Conservation (phyloP, 2,329 filamentous ascomycete species). For the Meredithiella fracta region DNA sequence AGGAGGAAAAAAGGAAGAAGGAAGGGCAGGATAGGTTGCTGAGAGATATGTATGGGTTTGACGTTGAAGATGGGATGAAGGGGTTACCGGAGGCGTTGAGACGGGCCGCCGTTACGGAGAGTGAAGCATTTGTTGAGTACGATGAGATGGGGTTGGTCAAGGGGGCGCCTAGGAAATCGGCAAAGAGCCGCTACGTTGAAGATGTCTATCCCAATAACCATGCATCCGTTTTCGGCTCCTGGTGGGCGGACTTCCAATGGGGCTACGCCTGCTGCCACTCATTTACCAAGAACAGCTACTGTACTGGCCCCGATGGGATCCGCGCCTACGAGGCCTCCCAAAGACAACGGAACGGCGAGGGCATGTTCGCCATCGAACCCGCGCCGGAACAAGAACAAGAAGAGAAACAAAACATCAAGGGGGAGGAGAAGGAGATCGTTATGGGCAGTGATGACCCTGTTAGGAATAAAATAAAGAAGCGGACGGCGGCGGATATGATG, state of each 20-base stretch:
- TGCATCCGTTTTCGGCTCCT: slow-evolving; percentile 83
- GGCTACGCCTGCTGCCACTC: slow-evolving; percentile 93
- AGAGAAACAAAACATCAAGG: slow-evolving; percentile 20
- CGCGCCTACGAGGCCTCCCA: slow-evolving; percentile 65
- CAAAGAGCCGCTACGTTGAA: slow-evolving; percentile 82
- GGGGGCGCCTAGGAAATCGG: slow-evolving; percentile 57
- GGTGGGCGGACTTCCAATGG: slow-evolving; percentile 94
- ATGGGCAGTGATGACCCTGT: slow-evolving; percentile 19
- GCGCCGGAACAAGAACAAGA: slow-evolving; percentile 16
- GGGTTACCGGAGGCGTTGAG: slow-evolving; percentile 35
- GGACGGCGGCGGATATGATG: slow-evolving; percentile 65
- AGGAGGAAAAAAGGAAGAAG: slow-evolving; percentile 54
- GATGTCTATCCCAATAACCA: slow-evolving; percentile 85
- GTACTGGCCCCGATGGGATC: slow-evolving; percentile 80
- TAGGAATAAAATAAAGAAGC: slow-evolving; percentile 32
- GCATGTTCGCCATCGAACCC: slow-evolving; percentile 25
- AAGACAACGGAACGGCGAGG: slow-evolving; percentile 29
- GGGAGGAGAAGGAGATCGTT: slow-evolving; percentile 16
- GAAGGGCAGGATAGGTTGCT: slow-evolving; percentile 53
- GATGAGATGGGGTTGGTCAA: slow-evolving; percentile 82
- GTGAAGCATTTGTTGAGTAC: slow-evolving; percentile 83
- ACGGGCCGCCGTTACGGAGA: slow-evolving; percentile 56
- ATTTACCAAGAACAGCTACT: slow-evolving; percentile 89
- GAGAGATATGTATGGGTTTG: slow-evolving; percentile 68
- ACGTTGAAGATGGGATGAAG: slow-evolving; percentile 31